A percentile compares a stretch with the other conserved stretches of the same genome.
phyloP scores from a whole-genome alignment of 306 rosid species.

The Oxytropis ochrocephala region DNA sequence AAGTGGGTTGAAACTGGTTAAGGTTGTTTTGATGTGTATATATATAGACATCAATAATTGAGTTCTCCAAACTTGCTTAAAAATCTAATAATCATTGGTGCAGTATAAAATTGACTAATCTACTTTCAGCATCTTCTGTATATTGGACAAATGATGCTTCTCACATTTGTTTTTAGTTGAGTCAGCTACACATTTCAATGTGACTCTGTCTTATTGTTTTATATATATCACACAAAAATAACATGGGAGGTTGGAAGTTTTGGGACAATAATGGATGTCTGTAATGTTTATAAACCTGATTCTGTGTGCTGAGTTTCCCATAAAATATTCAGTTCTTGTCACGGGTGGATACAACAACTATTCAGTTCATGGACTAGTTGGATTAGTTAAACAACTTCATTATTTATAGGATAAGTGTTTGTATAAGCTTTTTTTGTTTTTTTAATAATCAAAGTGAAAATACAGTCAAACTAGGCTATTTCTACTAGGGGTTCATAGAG shows the following conservation, averaged over 20 bases:
- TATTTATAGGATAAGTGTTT: too few species aligned
- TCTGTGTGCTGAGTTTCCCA: slow-evolving; percentile 5
- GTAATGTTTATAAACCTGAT: slow-evolving; percentile 11
- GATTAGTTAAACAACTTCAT: too few species aligned
- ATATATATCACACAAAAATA: not conserved
- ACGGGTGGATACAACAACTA: not conserved
- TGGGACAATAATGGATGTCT: slow-evolving; percentile 9
- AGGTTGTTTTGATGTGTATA: not conserved
- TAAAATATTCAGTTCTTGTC: slow-evolving; percentile 15
- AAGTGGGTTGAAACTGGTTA: not conserved
- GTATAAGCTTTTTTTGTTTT: too few species aligned
- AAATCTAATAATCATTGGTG: slow-evolving; percentile 27
- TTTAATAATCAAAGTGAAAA: too few species aligned
- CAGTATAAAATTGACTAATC: slow-evolving; percentile 22
- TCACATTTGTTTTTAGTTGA: slow-evolving; percentile 11
- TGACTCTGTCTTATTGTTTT: slow-evolving; percentile 17
- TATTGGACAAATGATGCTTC: slow-evolving; percentile 24
- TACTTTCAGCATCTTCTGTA: slow-evolving; percentile 1
- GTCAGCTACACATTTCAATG: slow-evolving; percentile 20
- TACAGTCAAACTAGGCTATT: too few species aligned
- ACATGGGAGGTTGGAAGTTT: slow-evolving; percentile 17
- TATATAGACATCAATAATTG: slow-evolving; percentile 26
- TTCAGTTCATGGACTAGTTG: not conserved
- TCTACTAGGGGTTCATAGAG: too few species aligned
- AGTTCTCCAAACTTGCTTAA: slow-evolving; percentile 23